A percentile compares a stretch with the other conserved stretches of the same genome.
These are phyloP conservation scores for Colletotrichum spaethianum DNA, from an alignment of 2,329 filamentous ascomycete species.

Conservation along the genomic window DNA sequence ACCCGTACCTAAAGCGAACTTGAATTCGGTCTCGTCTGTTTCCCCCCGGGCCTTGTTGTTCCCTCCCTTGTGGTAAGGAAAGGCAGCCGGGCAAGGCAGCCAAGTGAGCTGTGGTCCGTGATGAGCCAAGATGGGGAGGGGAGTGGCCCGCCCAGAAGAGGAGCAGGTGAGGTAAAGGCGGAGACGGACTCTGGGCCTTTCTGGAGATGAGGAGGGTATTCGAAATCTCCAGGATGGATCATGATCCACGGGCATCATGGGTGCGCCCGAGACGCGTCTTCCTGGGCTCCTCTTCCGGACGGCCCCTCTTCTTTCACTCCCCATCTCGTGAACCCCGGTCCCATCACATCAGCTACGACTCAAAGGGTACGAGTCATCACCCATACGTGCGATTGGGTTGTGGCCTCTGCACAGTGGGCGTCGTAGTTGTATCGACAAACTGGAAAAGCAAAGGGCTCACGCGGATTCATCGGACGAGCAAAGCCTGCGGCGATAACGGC, in stretches of 20 bases:
- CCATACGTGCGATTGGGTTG: constrained; percentile 5
- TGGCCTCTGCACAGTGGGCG: background rate
- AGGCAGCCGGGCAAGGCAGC: background rate
- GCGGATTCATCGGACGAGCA: background rate
- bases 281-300: constrained; percentile 14
- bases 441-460: background rate
- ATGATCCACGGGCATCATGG: constrained; percentile 4
- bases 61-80: constrained; percentile 7
- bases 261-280: constrained; percentile 17
- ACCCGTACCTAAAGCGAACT: constrained; percentile 22
- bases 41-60: background rate
- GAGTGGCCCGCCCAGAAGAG: background rate
- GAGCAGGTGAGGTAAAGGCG: background rate
- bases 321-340: constrained; percentile 20
- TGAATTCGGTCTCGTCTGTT: background rate
- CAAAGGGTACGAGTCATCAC: constrained; percentile 17
- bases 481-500: background rate
- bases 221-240: background rate
- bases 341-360: constrained; percentile 20
- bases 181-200: background rate
- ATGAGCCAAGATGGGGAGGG: background rate
- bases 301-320: background rate
- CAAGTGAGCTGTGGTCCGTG: background rate
- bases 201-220: background rate
- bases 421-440: background rate